A percentile compares a stretch with the other conserved stretches of the same genome.
These are phyloP conservation scores for Phialemonium atrogriseum DNA, from an alignment of 2,329 filamentous ascomycete genomes.

Conservation along the genomic window DNA sequence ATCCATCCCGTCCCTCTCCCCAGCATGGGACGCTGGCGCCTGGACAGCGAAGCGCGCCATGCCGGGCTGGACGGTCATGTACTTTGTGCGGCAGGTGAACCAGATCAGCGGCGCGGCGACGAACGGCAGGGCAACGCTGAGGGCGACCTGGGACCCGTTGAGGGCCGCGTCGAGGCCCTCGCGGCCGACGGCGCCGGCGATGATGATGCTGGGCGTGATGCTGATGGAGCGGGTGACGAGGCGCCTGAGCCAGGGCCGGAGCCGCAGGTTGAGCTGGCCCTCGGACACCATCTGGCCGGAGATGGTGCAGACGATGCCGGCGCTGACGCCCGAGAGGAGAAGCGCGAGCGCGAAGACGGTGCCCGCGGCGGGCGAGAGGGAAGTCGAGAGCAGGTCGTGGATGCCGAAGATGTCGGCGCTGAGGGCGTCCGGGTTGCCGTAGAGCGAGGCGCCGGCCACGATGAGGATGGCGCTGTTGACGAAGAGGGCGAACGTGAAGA, in stretches of 20 bases:
- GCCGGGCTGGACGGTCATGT: constrained; percentile 62
- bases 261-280: constrained; percentile 66
- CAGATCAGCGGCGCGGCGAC: constrained; percentile 77
- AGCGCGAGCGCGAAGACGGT: constrained; percentile 79
- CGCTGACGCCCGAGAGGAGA: constrained; percentile 70
- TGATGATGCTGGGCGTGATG: constrained; percentile 75
- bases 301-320: constrained; percentile 84
- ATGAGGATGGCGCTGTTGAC: constrained; percentile 79
- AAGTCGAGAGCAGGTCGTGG: constrained; percentile 59
- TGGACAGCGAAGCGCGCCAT: constrained; percentile 24
- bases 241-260: constrained; percentile 70
- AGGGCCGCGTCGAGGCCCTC: constrained; percentile 63
- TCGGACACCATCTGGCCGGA: constrained; percentile 84
- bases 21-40: no score
- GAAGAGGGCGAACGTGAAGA: constrained; percentile 78
- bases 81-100: constrained; percentile 71
- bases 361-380: constrained; percentile 66
- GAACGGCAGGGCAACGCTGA: constrained; percentile 74
- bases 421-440: constrained; percentile 49
- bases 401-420: constrained; percentile 78
- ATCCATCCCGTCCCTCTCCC: no score
- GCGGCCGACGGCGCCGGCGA: constrained; percentile 69
- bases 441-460: constrained; percentile 70
- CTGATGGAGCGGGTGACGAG: constrained; percentile 71
- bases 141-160: constrained; percentile 67